phyloP scores from a whole-genome alignment of 2,329 filamentous ascomycete genomes.

The Claviceps purpurea region DNA sequence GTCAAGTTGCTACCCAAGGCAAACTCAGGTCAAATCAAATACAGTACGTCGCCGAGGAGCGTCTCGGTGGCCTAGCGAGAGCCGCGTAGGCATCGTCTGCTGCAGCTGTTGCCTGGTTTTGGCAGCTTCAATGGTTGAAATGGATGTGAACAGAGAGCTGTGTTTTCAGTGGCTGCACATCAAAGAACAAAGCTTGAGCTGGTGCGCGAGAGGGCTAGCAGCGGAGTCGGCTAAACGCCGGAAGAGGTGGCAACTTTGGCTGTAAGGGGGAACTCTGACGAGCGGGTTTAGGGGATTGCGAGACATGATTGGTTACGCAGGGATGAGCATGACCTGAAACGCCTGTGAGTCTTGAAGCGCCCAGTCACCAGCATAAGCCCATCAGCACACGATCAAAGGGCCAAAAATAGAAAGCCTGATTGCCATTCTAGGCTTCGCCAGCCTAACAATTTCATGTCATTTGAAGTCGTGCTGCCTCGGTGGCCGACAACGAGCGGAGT shows the following conservation, averaged over 20 bases:
- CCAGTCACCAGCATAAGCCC: slow-evolving; percentile 8
- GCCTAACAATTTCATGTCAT: not conserved
- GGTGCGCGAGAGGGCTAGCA: not conserved
- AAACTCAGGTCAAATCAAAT: slow-evolving; percentile 1
- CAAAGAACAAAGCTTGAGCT: not conserved
- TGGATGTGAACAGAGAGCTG: not conserved
- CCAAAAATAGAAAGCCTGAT: slow-evolving; percentile 10
- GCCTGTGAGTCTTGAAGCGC: not conserved
- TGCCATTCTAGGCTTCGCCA: not conserved
- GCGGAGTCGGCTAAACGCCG: slow-evolving; percentile 3
- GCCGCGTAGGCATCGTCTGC: slow-evolving; percentile 5
- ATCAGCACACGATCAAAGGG: not conserved
- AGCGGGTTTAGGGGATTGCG: not conserved
- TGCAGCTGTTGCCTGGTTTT: not conserved
- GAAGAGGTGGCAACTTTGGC: not conserved
- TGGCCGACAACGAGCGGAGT: too few relatives aligned
- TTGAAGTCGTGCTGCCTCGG: not conserved
- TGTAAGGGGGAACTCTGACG: not conserved
- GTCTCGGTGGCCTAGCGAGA: slow-evolving; percentile 3
- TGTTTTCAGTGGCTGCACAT: not conserved
- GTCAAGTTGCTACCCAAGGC: not conserved
- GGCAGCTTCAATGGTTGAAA: not conserved
- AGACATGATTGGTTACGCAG: slow-evolving; percentile 8
- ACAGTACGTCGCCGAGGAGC: slow-evolving; percentile 4
- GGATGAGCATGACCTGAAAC: slow-evolving; percentile 13